phyloP scores from a whole-genome alignment of 192 early-diverging fungal species.

The Linnemannia schmuckeri region DNA sequence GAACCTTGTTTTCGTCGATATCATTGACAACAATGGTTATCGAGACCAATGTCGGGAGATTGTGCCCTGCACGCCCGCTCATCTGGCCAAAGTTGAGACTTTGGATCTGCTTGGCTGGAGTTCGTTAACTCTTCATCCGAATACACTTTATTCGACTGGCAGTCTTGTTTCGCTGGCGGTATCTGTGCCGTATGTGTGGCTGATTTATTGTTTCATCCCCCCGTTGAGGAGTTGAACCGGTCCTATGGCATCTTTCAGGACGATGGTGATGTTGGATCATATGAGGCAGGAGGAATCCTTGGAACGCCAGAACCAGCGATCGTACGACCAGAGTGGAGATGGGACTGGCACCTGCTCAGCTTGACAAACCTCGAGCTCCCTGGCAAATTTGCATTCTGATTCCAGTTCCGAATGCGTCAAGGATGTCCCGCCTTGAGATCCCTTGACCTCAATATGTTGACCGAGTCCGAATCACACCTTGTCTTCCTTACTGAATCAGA shows the following conservation, averaged over 20 bases:
- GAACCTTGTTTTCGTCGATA: not conserved
- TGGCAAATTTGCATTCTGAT: not conserved
- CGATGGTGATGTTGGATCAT: not conserved
- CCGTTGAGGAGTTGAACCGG: not conserved
- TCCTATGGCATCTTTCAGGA: not conserved
- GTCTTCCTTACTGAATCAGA: not conserved
- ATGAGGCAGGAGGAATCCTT: not conserved
- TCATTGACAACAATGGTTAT: not conserved
- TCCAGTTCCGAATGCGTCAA: not conserved
- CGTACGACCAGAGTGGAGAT: not conserved
- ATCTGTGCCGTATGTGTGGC: not conserved
- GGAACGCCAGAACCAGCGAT: not conserved
- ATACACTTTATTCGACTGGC: not conserved
- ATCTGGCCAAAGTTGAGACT: not conserved
- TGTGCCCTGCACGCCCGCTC: not conserved
- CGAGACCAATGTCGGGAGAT: not conserved
- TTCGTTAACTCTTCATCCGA: not conserved
- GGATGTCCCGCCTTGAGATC: not conserved
- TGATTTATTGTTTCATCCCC: not conserved
- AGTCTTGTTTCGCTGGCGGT: not conserved
- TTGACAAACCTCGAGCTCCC: not conserved
- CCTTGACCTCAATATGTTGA: not conserved
- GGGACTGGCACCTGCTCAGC: constrained; percentile 14
- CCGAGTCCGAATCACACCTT: not conserved
- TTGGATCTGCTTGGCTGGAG: not conserved